Conservation (phyloP, 2,329 filamentous ascomycete species). For the Alternaria panax region DNA sequence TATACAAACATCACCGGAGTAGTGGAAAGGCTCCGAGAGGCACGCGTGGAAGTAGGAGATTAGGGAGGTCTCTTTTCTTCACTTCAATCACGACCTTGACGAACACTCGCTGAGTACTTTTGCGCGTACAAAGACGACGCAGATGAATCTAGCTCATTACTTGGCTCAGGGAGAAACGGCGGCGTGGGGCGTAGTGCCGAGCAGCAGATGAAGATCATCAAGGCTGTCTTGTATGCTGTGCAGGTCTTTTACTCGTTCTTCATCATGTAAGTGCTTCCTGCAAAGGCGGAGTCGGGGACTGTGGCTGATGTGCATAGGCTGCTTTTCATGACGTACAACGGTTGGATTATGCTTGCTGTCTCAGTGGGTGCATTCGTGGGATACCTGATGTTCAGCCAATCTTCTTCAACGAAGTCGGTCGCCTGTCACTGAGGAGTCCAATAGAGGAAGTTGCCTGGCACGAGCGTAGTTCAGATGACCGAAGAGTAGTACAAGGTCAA, state of each 20-base stretch:
- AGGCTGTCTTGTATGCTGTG: slow-evolving; percentile 83
- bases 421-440: slow-evolving; percentile 75
- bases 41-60: slow-evolving; percentile 12
- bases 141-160: slow-evolving; percentile 70
- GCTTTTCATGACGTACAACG: slow-evolving; percentile 99
- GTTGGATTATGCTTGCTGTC: slow-evolving; percentile 94
- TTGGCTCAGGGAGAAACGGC: slow-evolving; percentile 74
- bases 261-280: slow-evolving; percentile 82
- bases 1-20: slow-evolving; percentile 1
- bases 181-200: slow-evolving; percentile 62
- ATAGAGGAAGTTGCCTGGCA: neutral
- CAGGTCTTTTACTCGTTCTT: slow-evolving; percentile 99
- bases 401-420: slow-evolving; percentile 79
- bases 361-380: slow-evolving; percentile 88
- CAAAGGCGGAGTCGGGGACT: neutral
- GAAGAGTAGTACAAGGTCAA: neutral
- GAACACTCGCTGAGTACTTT: slow-evolving; percentile 38
- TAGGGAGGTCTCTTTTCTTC: slow-evolving; percentile 15
- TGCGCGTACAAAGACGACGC: slow-evolving; percentile 30
- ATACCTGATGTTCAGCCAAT: slow-evolving; percentile 78
- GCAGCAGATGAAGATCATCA: slow-evolving; percentile 76
- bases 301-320: slow-evolving; percentile 67
- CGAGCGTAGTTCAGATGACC: neutral
- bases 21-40: neutral
- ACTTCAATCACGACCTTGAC: slow-evolving; percentile 20